Percentiles rank a stretch among this genome's conserved stretches.
Evolutionary conservation across 1,284 basidiomycete genomes (phyloP).

Genomic region (Microbotryum lychnidis-dioicae): DNA sequence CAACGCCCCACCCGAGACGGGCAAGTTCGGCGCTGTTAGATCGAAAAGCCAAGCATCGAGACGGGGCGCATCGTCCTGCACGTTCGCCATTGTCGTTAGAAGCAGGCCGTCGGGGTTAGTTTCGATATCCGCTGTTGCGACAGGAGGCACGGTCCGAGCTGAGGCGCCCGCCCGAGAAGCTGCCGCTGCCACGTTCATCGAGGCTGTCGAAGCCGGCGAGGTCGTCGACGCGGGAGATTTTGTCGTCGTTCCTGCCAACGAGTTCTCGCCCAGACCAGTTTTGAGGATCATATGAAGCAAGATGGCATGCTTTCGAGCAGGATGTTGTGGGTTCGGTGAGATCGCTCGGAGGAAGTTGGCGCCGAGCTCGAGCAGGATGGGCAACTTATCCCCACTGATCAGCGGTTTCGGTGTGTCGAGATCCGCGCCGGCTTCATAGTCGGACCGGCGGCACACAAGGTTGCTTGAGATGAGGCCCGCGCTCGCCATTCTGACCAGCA

Average conservation of each 20-base stretch:
- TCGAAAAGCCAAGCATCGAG: no score
- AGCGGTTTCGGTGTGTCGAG: slow-evolving; percentile 15
- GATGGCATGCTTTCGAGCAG: slow-evolving; percentile 12
- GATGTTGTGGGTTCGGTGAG: slow-evolving; percentile 22
- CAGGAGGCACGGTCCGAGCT: no score
- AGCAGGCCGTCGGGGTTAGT: no score
- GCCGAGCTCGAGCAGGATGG: slow-evolving; percentile 23
- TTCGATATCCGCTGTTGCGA: no score
- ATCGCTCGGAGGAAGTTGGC: slow-evolving; percentile 19
- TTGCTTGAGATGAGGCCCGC: slow-evolving; percentile 25
- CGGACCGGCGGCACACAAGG: slow-evolving; percentile 9
- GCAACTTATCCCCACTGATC: slow-evolving; percentile 15
- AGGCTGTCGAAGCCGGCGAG: no score
- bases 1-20: no score
- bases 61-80: no score
- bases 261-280: slow-evolving; percentile 45
- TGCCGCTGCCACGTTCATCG: no score
- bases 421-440: slow-evolving; percentile 19
- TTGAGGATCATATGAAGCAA: slow-evolving; percentile 21
- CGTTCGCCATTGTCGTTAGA: no score
- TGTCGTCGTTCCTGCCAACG: slow-evolving; percentile 64
- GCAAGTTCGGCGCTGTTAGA: no score
- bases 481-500: no score
- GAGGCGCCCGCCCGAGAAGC: no score
- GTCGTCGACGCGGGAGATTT: slow-evolving; percentile 40